phyloP scores from a whole-genome alignment of 2,329 filamentous ascomycete genomes.

The Fusarium lyarnte region DNA sequence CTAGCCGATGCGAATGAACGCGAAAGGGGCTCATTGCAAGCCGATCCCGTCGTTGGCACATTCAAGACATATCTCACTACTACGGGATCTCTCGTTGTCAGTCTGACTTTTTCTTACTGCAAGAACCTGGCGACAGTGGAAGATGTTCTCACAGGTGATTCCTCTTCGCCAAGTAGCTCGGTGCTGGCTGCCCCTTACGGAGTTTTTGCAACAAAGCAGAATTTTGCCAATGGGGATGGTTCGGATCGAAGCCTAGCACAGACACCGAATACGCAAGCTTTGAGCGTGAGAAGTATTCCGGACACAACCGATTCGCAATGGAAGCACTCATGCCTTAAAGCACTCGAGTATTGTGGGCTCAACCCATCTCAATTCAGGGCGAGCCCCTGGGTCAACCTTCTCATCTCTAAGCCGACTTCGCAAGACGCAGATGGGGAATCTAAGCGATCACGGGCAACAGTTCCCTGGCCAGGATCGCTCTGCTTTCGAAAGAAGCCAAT shows the following conservation, averaged over 20 bases:
- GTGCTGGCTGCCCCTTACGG: constrained; percentile 67
- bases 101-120: constrained; percentile 58
- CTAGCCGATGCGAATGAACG: constrained; percentile 21
- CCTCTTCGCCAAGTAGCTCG: constrained; percentile 54
- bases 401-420: constrained; percentile 57
- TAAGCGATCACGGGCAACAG: constrained; percentile 54
- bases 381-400: constrained; percentile 62
- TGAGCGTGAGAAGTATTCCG: constrained; percentile 53
- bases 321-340: constrained; percentile 61
- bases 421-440: constrained; percentile 55
- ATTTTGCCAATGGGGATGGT: constrained; percentile 35
- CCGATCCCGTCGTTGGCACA: constrained; percentile 55
- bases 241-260: constrained; percentile 52
- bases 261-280: constrained; percentile 63
- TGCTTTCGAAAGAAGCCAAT: constrained; percentile 62
- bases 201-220: constrained; percentile 46
- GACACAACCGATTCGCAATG: constrained; percentile 57
- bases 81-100: constrained; percentile 62
- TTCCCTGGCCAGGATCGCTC: constrained; percentile 64
- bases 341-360: constrained; percentile 62
- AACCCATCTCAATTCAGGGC: constrained; percentile 54
- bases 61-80: constrained; percentile 66
- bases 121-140: constrained; percentile 59
- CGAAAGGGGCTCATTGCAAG: constrained; percentile 27
- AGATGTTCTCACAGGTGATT: constrained; percentile 52